Percentiles rank a stretch among this genome's conserved stretches.
These are phyloP conservation scores for Poa annua DNA, from an alignment of 176 grass and related monocot genomes.

Conservation along the genomic window DNA sequence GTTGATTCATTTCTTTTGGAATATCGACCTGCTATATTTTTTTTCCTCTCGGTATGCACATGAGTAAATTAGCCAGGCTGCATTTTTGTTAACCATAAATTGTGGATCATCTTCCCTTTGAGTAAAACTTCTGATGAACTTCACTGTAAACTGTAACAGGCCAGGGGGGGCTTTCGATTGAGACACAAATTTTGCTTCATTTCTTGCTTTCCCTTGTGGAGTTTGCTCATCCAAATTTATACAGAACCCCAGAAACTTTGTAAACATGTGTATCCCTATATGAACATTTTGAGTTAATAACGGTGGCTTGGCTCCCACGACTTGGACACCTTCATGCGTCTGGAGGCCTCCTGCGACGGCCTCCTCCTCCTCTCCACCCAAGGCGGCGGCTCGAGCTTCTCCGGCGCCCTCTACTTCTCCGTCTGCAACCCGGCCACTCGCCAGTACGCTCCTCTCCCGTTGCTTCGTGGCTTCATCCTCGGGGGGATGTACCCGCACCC, in stretches of 20 bases:
- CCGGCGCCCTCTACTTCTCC: not conserved
- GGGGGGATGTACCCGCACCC: not conserved
- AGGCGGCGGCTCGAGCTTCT: not conserved
- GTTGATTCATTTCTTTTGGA: not conserved
- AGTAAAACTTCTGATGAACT: not conserved
- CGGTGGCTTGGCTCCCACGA: not conserved
- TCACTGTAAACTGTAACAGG: too few species aligned
- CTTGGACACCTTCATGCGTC: not conserved
- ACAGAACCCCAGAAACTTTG: not conserved
- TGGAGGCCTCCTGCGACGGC: not conserved
- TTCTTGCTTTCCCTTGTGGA: not conserved
- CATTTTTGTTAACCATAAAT: not conserved
- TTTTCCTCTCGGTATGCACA: not conserved
- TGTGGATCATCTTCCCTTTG: not conserved
- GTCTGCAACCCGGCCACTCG: slow-evolving; percentile 8
- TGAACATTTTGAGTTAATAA: too few species aligned
- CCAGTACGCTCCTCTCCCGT: not conserved
- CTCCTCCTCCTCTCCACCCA: not conserved
- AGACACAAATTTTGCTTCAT: slow-evolving; percentile 27
- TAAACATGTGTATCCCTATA: too few species aligned
- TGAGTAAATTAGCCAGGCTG: not conserved
- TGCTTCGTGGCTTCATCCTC: not conserved
- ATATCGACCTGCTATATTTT: not conserved
- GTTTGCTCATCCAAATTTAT: slow-evolving; percentile 9
- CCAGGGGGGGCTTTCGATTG: too few species aligned